Conservation (phyloP, 176 grass and related monocot species). For the Tuctoria greenei region DNA sequence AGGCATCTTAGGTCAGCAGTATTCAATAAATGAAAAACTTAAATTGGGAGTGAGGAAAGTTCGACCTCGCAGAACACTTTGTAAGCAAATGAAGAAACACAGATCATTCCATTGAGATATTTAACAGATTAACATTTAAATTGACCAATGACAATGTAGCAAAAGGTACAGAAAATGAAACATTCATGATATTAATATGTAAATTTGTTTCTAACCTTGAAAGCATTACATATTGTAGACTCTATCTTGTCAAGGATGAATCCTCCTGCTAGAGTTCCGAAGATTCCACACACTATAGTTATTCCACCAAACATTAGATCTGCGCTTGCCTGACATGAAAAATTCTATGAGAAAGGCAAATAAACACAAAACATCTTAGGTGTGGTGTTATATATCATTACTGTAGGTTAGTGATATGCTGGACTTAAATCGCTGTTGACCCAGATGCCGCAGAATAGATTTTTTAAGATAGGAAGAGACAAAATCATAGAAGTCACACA, state of each 20-base stretch:
- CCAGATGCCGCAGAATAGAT: background rate
- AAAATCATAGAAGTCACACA: background rate
- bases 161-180: constrained; percentile 19
- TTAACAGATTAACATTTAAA: constrained; percentile 7
- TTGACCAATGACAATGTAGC: background rate
- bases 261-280: constrained; percentile 92
- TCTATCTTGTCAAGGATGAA: constrained; percentile 79
- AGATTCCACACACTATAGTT: constrained; percentile 96
- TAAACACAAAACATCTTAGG: constrained; percentile 6
- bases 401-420: constrained; percentile 19
- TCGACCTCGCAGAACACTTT: background rate
- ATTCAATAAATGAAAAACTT: background rate
- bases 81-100: background rate
- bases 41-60: background rate
- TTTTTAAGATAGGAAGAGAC: constrained; percentile 19
- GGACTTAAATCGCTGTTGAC: background rate
- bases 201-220: constrained; percentile 64
- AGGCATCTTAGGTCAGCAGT: background rate
- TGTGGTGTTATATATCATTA: background rate
- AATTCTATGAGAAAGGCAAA: constrained; percentile 33
- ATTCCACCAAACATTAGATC: constrained; percentile 96
- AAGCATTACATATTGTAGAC: constrained; percentile 87
- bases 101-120: background rate
- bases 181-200: background rate
- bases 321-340: constrained; percentile 76